A percentile compares a stretch with the other conserved stretches of the same genome.
phyloP scores from a whole-genome alignment of 495 filamentous ascomycete genomes.

The Aspergillus ostianus region DNA sequence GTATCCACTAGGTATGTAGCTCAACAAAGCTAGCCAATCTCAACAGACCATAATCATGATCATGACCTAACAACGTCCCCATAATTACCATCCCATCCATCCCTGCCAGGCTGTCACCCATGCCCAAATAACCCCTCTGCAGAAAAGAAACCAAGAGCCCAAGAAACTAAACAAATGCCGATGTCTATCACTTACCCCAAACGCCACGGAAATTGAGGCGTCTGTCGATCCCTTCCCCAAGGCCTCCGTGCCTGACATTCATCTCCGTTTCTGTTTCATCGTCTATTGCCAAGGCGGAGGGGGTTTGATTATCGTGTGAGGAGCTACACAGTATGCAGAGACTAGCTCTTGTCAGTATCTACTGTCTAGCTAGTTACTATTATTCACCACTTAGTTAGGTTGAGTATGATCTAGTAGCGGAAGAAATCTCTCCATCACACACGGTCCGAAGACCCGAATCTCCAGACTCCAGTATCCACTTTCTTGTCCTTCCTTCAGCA shows the following conservation, averaged over 20 bases:
- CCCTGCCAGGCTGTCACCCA: background rate
- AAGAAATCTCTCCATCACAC: background rate
- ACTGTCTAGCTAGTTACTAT: too few species aligned
- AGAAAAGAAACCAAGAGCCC: background rate
- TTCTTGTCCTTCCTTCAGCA: background rate
- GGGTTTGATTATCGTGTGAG: background rate
- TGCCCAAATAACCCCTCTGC: background rate
- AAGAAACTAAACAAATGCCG: background rate
- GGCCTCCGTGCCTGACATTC: background rate
- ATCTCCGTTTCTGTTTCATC: slow-evolving; percentile 13
- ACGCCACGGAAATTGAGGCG: background rate
- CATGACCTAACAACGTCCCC: too few species aligned
- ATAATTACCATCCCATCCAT: background rate
- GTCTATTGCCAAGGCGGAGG: slow-evolving; percentile 8
- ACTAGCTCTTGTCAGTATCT: background rate
- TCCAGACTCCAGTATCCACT: background rate
- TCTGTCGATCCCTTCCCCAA: slow-evolving; percentile 1
- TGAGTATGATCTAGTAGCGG: background rate
- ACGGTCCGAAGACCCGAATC: background rate
- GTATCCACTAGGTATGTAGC: too few species aligned
- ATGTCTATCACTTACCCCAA: slow-evolving; percentile 2
- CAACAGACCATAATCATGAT: background rate
- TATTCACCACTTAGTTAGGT: background rate
- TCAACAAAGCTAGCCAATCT: background rate
- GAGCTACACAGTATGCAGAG: background rate